Evolutionary conservation across 2,329 filamentous ascomycete species (phyloP).

Genomic region (Aureobasidium sp.): DNA sequence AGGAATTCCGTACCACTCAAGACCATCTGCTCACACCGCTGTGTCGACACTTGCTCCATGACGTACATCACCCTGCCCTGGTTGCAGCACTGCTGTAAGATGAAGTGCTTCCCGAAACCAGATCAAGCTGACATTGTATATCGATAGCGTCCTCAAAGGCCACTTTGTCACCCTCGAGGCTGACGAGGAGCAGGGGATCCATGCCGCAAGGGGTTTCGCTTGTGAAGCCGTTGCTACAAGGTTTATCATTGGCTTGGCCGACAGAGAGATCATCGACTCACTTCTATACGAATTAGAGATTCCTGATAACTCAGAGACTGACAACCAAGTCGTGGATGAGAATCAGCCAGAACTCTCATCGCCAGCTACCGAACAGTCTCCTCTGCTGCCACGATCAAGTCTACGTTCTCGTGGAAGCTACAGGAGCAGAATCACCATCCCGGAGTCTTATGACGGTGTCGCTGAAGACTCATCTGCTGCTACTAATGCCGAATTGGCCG

Average conservation of each 20-base stretch:
- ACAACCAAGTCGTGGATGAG: neutral
- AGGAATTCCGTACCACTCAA: conserved; percentile 61
- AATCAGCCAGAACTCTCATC: neutral
- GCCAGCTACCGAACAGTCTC: neutral
- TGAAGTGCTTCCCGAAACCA: neutral
- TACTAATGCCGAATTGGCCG: conserved; percentile 48
- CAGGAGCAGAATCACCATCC: neutral
- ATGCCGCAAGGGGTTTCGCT: conserved; percentile 60
- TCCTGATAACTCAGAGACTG: neutral
- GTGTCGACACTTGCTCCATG: conserved; percentile 55
- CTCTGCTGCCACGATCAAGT: neutral
- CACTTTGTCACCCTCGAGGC: conserved; percentile 59
- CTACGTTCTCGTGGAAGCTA: conserved; percentile 8
- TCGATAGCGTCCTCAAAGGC: conserved; percentile 59
- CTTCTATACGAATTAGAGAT: conserved; percentile 63
- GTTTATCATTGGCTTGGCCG: conserved; percentile 62
- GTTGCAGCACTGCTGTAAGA: conserved; percentile 63
- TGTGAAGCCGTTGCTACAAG: conserved; percentile 79
- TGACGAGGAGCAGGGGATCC: conserved; percentile 54
- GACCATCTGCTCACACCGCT: conserved; percentile 50
- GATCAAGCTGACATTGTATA: conserved; percentile 1
- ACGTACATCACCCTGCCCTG: conserved; percentile 59
- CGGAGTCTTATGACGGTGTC: neutral
- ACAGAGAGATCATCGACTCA: conserved; percentile 65
- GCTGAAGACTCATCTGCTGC: neutral